phyloP scores from a whole-genome alignment of 2,329 filamentous ascomycete genomes.

The Arthrobotrys iridis region DNA sequence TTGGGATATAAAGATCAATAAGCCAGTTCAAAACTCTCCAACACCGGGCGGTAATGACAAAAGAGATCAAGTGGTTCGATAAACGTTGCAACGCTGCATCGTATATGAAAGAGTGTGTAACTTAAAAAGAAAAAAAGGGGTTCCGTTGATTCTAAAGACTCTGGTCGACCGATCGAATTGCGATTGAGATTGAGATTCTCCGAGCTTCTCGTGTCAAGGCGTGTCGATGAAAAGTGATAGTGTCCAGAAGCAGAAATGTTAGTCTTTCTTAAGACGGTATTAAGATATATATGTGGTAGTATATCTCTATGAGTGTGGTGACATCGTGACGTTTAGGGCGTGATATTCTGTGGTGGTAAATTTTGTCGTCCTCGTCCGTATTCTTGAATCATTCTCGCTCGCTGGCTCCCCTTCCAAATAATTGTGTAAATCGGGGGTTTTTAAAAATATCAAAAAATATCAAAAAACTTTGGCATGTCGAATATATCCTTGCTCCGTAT shows the following conservation, averaged over 20 bases:
- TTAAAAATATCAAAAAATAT: neutral
- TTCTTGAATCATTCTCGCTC: constrained; percentile 22
- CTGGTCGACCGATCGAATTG: too few species aligned
- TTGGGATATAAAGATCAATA: neutral
- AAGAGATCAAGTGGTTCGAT: constrained; percentile 10
- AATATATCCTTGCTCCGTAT: neutral
- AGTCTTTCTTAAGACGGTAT: too few species aligned
- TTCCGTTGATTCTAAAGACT: neutral
- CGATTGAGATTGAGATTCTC: too few species aligned
- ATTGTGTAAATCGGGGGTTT: neutral
- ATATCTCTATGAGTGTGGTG: constrained; percentile 26
- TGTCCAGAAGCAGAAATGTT: too few species aligned
- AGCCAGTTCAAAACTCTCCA: constrained; percentile 27
- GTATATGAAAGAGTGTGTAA: constrained; percentile 8
- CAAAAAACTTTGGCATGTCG: constrained; percentile 2
- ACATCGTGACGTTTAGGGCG: constrained; percentile 35
- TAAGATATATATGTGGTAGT: too few species aligned
- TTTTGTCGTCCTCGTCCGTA: constrained; percentile 44
- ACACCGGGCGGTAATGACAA: constrained; percentile 33
- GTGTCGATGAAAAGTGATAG: too few species aligned
- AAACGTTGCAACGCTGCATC: constrained; percentile 39
- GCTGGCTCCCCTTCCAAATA: neutral
- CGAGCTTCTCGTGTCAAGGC: too few species aligned
- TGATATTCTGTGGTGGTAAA: too few species aligned
- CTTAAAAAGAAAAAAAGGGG: neutral